Percentiles rank a stretch among this genome's conserved stretches.
phyloP scores from a whole-genome alignment of 129 eudicot genomes.

The carrot (Daucus carota) region DH1_v3.0 NC_030383.2:48196001-48196500 shows the following conservation, averaged over 20 bases:
- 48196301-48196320: neutral
- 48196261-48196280: constrained; percentile 58
- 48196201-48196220: constrained; percentile 12
- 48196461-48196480: constrained; percentile 21
- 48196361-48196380: constrained; percentile 83
- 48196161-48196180: constrained; percentile 45
- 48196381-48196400: constrained; percentile 65
- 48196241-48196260: constrained; percentile 10
- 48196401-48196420: constrained; percentile 42
- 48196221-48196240: neutral
- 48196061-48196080: neutral
- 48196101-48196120: constrained; percentile 39
- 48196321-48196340: constrained; percentile 5
- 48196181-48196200: constrained; percentile 49
- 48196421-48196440: constrained; percentile 45
- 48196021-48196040: neutral
- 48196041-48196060: neutral
- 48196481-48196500: constrained; percentile 12
- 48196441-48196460: constrained; percentile 48
- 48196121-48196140: constrained; percentile 65
- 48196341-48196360: constrained; percentile 9
- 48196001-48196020: neutral
- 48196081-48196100: neutral
- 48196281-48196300: constrained; percentile 46
- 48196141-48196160: constrained; percentile 59